Conservation (phyloP, 2,329 filamentous ascomycete genomes). For the Colletotrichum sp. region DNA sequence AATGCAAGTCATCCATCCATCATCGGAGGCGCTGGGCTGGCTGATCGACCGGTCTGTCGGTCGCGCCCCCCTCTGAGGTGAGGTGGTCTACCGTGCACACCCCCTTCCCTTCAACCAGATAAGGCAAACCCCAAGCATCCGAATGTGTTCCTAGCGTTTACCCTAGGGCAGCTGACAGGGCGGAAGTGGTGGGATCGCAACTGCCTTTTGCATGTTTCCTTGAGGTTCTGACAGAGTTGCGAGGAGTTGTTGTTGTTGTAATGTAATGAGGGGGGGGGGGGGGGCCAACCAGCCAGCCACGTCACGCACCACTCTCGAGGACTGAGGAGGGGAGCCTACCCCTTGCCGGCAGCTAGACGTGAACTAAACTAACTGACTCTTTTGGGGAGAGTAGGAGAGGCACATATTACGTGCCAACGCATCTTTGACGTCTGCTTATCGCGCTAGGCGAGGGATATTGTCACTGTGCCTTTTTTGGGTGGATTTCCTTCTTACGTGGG, state of each 20-base stretch:
- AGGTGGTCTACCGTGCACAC: not conserved
- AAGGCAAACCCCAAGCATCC: not conserved
- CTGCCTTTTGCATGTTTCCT: not conserved
- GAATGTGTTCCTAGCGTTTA: not conserved
- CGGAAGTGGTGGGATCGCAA: not conserved
- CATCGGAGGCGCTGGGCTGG: not conserved
- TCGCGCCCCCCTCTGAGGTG: not conserved
- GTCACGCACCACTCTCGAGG: not conserved
- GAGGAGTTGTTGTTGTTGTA: not conserved
- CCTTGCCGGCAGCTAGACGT: not conserved
- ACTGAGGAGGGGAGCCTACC: not conserved
- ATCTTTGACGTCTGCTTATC: not conserved
- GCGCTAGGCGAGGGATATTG: no score
- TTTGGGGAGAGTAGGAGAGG: not conserved
- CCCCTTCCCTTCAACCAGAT: not conserved
- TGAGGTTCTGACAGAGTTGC: not conserved
- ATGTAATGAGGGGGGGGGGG: not conserved
- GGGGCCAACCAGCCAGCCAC: not conserved
- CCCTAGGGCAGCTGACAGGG: not conserved
- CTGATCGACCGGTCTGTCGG: not conserved
- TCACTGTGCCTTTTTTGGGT: no score
- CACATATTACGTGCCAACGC: not conserved
- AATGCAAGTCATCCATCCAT: conserved; percentile 16
- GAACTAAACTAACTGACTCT: not conserved
- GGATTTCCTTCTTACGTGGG: no score